Evolutionary conservation across 345 rosid genomes (phyloP), one percentile per base, ranked within the genome.

Genomic region (Brassica carinata): DNA sequence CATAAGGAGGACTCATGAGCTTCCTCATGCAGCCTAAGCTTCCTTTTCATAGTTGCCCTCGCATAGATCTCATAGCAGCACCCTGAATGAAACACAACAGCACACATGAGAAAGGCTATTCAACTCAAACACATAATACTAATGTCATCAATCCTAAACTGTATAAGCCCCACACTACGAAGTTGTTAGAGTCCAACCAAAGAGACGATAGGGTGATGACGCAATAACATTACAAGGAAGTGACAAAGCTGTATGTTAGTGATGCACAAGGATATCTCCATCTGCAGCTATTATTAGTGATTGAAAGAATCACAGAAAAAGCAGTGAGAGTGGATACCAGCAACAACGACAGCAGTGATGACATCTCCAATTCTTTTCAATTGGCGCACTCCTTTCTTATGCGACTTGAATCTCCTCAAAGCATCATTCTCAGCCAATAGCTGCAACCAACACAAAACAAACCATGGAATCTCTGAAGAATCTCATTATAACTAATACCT

Each of bases 61-160:
- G 87, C 97, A 78, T 90, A 96, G 73, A 96, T 91, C 86, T 94
- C 98, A 77, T 92, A 94, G 92, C 97, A 89, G 84, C 97, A 96
- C 18, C 98, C 98, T 96, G 90, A 76, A 80, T 92, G 90, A 76
- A 82, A 78, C 58, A n/a, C n/a, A n/a, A 82, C 55, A 10, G 0
- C 38, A 7, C 9, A 74, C 15, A 48, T 62, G 9, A 61, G 0
- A 66, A 34, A 73, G 7, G 63, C 8, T 18, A 72, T 38, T 58
- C 64, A 18, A 30, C 38, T 73, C 38, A 19, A 33, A 48, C 65
- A 48, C 65, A 48, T 3, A 63, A 11, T 36, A 59, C 7, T 64
- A 57, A 59, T 23, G 0, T 15, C 34, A 63, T 36, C 31, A 55
- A 71, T 2, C 53, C 45, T 10, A 11, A 29, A 57, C 14, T 38